Base-by-base conservation (phyloP, 345 rosid species). In the Syzygium oleosum region DNA sequence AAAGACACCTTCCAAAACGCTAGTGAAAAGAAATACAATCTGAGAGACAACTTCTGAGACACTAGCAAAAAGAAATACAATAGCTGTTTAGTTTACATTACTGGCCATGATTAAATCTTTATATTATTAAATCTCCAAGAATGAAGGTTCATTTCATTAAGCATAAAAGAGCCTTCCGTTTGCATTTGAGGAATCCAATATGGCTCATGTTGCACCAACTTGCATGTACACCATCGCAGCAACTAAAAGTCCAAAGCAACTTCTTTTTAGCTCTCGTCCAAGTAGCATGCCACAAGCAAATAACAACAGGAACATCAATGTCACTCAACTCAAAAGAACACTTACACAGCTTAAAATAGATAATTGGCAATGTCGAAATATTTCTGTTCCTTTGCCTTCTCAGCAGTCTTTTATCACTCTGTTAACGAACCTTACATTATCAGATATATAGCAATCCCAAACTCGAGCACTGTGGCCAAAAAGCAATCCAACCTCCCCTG, bases 391-490 rank as follows among this genome's bases (percentile, higher is more conserved):
- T 34, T 73, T 9, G 80, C 80, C 80, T 34, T 73, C 80, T 73
- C 49, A 73, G 80, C 27, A 2, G 80, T 73, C 80, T 73, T 34
- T 9, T 34, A 73, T 73, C 80, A 43, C 51, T n/a, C 53, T 85
- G 86, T 65, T 78, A 41, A 41, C 21, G 34, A 85, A 88, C 84
- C 96, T 93, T 94, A 96, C 99, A 87, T 94, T 90, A 90, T 93
- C 92, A 86, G 93, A 93, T 54, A 95, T 93, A 88, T 94, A 93
- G 92, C 99, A 98, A 91, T 98, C 99, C 98, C 99, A 98, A 89
- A 98, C 95, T 87, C 99, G 94, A 73, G 98, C 99, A 91, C 90
- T 92, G 88, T 98, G 99, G 86, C 99, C 99, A 93, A 93, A 98
- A 51, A 98, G 93, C 90, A 95, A 94, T 88, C 88, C 87, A 61